Evolutionary conservation across 2,329 filamentous ascomycete genomes (phyloP), one percentile per base, ranked within the genome.

Genomic region (Colletotrichum gigasporum): DNA sequence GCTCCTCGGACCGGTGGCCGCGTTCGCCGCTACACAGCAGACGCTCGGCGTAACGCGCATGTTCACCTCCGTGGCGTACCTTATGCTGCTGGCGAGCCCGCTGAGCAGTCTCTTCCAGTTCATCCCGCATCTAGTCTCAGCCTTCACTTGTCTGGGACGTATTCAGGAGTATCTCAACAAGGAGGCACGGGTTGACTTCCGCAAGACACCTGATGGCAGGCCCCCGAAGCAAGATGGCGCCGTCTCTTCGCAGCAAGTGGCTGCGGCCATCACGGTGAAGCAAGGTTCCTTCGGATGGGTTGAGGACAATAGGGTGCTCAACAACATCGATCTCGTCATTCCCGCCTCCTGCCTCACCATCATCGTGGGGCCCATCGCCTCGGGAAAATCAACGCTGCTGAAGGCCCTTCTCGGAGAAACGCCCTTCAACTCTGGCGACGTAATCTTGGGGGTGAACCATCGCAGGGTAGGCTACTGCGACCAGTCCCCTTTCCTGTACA

Each of bases 341-440:
- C 71, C 74, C 4, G 52, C 68, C 0, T 68, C 65, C 6, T 63
- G 69, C 2, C 70, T 81, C 3, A 80, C 76, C 9, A 73, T 81
- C 7, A 67, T 81, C 2, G 72, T 79, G 7, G 79, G 79, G 0
- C 78, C 78, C 0, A 70, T 80, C 8, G 79, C 72, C 1, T 76
- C 74, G 0, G 79, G 79, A 0, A 82, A 81, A 60, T 78, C 78
- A 0, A 75, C 79, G 0, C 65, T 80, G 1, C 77, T 74, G 70
- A 79, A 77, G 37, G 76, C 74, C 1, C 68, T 83, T 0, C 66
- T 75, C 0, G 72, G 73, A 2, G 73, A 75, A 41, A 68, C 69
- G 5, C 63, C 71, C 2, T 54, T 60, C 24, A 30, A 48, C 16
- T 51, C 51, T 12, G 73, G 72, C 2, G 53, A 59, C 1, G 63